These are phyloP conservation scores for Sungouiozyma ichnusensis DNA, from an alignment of 805 yeast genomes.

Conservation along the genomic window DNA sequence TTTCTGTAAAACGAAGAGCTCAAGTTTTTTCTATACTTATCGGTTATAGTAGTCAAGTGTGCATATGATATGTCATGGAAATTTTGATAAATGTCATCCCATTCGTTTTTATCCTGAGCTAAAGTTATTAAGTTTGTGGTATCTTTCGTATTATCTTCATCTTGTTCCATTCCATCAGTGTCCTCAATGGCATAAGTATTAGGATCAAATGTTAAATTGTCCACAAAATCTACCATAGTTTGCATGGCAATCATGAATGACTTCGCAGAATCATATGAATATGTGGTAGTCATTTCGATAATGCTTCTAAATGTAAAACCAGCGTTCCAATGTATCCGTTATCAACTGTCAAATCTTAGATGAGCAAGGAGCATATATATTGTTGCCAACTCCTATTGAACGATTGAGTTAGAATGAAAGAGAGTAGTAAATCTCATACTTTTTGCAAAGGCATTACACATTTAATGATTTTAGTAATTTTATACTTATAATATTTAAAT, in stretches of 20 bases:
- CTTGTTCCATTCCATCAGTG: slow-evolving; percentile 25
- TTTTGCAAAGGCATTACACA: too few relatives aligned
- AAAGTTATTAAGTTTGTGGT: slow-evolving; percentile 26
- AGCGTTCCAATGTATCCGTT: too few relatives aligned
- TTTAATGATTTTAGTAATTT: too few relatives aligned
- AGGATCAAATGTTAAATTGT: slow-evolving; percentile 6
- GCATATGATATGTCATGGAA: slow-evolving; percentile 25
- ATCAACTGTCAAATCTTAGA: too few relatives aligned
- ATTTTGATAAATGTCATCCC: slow-evolving; percentile 31
- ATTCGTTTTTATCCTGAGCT: slow-evolving; percentile 30
- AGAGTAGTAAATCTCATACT: too few relatives aligned
- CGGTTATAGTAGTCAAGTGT: slow-evolving; percentile 13
- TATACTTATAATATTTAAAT: too few relatives aligned
- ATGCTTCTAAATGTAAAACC: too few relatives aligned
- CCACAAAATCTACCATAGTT: slow-evolving; percentile 42
- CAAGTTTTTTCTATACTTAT: slow-evolving; percentile 8
- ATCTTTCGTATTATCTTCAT: slow-evolving; percentile 18
- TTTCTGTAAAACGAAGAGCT: slow-evolving; percentile 11
- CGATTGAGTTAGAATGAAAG: too few relatives aligned
- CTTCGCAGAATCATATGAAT: slow-evolving; percentile 53
- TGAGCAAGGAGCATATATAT: too few relatives aligned
- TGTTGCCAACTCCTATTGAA: too few relatives aligned
- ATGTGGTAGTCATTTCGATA: slow-evolving; percentile 41
- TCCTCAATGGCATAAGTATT: slow-evolving; percentile 27
- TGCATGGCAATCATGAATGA: slow-evolving; percentile 75